Percentiles rank a stretch among this genome's conserved stretches.
These are phyloP conservation scores for Oryza nivara DNA, from an alignment of 176 grass and related monocot genomes.

Conservation along the genomic window DNA sequence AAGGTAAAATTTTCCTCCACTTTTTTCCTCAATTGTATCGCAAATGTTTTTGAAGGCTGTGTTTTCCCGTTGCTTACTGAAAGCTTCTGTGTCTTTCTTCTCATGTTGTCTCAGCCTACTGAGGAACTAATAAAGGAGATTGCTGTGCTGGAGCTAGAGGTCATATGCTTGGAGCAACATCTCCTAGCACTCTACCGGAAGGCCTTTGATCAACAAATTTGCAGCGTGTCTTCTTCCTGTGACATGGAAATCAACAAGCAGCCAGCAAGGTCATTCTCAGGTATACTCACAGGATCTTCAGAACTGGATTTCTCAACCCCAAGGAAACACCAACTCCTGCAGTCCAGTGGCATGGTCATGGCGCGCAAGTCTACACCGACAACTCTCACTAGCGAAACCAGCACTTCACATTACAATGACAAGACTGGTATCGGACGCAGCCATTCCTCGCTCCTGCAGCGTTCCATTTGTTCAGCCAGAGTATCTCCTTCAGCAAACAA, in stretches of 20 bases:
- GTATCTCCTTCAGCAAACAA: conserved; percentile 74
- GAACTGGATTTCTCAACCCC: conserved; percentile 45
- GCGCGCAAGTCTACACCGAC: conserved; percentile 57
- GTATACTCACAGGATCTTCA: conserved; percentile 40
- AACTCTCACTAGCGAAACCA: conserved; percentile 35
- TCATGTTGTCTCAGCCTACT: conserved; percentile 58
- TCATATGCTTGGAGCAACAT: conserved; percentile 90
- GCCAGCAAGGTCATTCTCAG: conserved; percentile 48
- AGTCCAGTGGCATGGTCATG: conserved; percentile 48
- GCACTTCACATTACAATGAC: conserved; percentile 18
- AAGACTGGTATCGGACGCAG: conserved; percentile 56
- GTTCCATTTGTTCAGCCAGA: conserved; percentile 71
- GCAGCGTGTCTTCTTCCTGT: conserved; percentile 29
- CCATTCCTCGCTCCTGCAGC: conserved; percentile 80
- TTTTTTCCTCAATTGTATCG: not conserved
- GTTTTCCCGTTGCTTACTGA: conserved; percentile 15
- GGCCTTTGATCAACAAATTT: conserved; percentile 74
- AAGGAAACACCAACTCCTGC: conserved; percentile 41
- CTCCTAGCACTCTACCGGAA: conserved; percentile 76
- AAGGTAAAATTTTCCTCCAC: conserved; percentile 47
- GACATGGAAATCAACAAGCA: conserved; percentile 32
- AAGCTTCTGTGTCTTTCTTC: conserved; percentile 22
- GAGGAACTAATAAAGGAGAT: conserved; percentile 90
- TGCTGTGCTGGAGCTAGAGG: conserved; percentile 88
- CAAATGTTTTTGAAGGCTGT: not conserved